Evolutionary conservation across 2,329 filamentous ascomycete genomes (phyloP).

Genomic region (Lachnum nothofagi): DNA sequence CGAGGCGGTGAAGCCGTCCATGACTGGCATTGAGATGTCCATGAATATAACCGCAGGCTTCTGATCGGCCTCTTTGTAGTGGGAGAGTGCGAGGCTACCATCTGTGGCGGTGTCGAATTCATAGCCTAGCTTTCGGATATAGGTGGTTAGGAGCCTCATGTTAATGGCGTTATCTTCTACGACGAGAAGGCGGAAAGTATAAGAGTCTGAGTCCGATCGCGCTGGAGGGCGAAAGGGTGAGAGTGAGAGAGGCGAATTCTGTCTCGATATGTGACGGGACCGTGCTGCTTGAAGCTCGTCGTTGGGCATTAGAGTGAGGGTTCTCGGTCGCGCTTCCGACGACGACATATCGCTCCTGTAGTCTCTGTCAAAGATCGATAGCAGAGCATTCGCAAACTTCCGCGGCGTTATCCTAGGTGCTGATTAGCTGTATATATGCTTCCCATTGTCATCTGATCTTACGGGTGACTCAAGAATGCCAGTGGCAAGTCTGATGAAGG

Average conservation of each 20-base stretch:
- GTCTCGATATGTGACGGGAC: no score
- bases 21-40: slow-evolving; percentile 52
- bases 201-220: background rate
- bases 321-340: no score
- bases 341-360: background rate
- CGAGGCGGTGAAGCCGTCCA: slow-evolving; percentile 47
- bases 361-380: background rate
- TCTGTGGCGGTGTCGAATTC: slow-evolving; percentile 38
- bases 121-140: slow-evolving; percentile 36
- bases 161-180: slow-evolving; percentile 40
- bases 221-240: background rate
- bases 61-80: slow-evolving; percentile 15
- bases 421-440: background rate
- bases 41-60: slow-evolving; percentile 42
- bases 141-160: slow-evolving; percentile 34
- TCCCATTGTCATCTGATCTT: background rate
- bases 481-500: background rate
- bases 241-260: background rate
- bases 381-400: background rate
- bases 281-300: background rate
- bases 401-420: background rate
- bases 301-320: background rate
- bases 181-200: slow-evolving; percentile 28
- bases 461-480: background rate
- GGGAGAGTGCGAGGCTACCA: slow-evolving; percentile 43